A percentile compares a stretch with the other conserved stretches of the same genome.
These are phyloP conservation scores for Hamigera avellanea DNA, from an alignment of 495 filamentous ascomycete species.

Conservation along the genomic window DNA sequence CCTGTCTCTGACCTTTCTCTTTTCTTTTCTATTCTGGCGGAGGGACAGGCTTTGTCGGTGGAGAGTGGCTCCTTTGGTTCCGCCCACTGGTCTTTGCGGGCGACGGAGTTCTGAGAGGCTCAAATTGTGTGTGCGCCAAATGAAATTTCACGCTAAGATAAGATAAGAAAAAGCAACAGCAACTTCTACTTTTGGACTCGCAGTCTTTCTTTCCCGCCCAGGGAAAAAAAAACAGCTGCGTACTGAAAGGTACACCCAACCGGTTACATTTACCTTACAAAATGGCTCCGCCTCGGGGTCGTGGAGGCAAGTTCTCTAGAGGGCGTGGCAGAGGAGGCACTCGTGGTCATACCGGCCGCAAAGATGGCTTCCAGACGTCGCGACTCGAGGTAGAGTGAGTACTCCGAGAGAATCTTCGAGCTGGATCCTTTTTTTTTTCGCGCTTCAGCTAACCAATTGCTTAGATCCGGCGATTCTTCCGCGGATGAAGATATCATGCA, in stretches of 20 bases:
- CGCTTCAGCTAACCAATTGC: constrained; percentile 1
- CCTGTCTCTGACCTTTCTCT: background rate
- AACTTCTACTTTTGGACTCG: too few species aligned
- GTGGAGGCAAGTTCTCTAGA: constrained; percentile 10
- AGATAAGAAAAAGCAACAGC: constrained; percentile 35
- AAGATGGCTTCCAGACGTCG: constrained; percentile 23
- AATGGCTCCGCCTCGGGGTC: constrained; percentile 13
- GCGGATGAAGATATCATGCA: constrained; percentile 12
- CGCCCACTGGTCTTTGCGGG: constrained; percentile 11
- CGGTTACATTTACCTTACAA: background rate
- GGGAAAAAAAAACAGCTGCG: constrained; percentile 3
- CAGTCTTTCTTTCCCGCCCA: constrained; percentile 1
- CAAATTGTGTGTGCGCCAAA: constrained; percentile 34
- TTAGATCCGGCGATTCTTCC: constrained; percentile 26
- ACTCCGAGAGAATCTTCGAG: background rate
- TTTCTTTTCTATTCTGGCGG: background rate
- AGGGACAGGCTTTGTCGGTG: constrained; percentile 8
- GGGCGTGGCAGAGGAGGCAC: constrained; percentile 22
- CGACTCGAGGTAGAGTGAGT: constrained; percentile 30
- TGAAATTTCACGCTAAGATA: constrained; percentile 46
- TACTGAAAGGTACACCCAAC: background rate
- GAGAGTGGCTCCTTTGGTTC: constrained; percentile 16
- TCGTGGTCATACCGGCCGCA: constrained; percentile 11
- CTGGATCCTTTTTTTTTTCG: background rate
- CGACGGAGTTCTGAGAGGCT: constrained; percentile 17